Percentiles rank a stretch among this genome's conserved stretches.
These are phyloP conservation scores for Cyclotella baltica DNA, from an alignment of 108 stramenopile genomes.

Conservation along the genomic window DNA sequence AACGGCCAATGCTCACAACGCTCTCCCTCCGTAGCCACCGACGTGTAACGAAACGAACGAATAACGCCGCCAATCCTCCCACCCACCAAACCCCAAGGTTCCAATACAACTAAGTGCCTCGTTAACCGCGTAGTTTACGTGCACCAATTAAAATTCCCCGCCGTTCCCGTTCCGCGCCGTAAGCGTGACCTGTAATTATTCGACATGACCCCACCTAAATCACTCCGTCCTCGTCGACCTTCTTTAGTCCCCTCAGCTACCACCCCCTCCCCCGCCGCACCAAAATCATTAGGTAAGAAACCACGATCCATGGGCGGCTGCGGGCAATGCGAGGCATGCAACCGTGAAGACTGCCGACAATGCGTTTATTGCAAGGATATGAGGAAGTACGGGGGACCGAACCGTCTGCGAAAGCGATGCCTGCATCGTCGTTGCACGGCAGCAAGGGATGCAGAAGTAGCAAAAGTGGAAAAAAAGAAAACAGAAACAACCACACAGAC, in stretches of 20 bases:
- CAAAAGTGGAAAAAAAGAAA: background rate
- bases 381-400: constrained; percentile 25
- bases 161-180: background rate
- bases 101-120: too few species aligned
- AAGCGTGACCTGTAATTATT: background rate
- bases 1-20: background rate
- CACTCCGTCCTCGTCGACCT: constrained; percentile 1
- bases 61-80: background rate
- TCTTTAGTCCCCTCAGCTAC: background rate
- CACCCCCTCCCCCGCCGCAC: background rate
- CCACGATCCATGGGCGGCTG: background rate
- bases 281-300: background rate
- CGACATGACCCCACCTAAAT: background rate
- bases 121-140: too few species aligned
- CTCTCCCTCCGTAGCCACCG: background rate
- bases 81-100: too few species aligned
- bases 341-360: constrained; percentile 10
- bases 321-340: constrained; percentile 16
- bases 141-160: background rate
- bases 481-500: background rate
- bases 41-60: background rate
- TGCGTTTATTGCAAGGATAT: constrained; percentile 27
- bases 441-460: background rate
- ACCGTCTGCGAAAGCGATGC: constrained; percentile 20
- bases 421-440: background rate